Base-by-base conservation (phyloP, 345 rosid genomes). In the Pistacia integerrima region DNA sequence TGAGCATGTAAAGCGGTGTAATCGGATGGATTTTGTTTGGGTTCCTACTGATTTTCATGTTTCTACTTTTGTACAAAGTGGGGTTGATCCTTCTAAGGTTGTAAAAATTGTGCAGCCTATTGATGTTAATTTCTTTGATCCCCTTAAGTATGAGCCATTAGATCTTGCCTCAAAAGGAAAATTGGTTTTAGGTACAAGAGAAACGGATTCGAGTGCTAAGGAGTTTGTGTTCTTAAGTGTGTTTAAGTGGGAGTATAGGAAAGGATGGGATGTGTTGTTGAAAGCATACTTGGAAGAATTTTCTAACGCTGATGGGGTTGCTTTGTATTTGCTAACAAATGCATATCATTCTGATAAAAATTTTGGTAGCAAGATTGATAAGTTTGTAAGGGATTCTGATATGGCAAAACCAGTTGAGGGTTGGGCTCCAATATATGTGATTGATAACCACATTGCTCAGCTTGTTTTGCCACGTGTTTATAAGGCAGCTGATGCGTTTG, bases 241-340 rank as follows among this genome's bases (percentile, higher is more conserved):
- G 74, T 94, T 92, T 77, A 94, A 94, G 69, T 94, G 96, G 96
- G 96, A 92, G 82, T 83, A 83, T 70, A 85, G 98, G 79, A 92
- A 94, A 88, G 97, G 97, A 56, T 92, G 98, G 98, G 98, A 92
- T 81, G 88, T 85, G 54, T 80, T 94, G 85, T 83, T 94, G 80
- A 84, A 84, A 80, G 91, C 97, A 71, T 91, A 91, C 81, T 75
- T 91, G 68, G 80, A 76, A 56, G 97, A 94, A 74, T 94, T 94
- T 73, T 85, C 90, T 57, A 75, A 79, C 58, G 64, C 35, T 44
- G 92, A 92, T 77, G 83, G 74, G 17, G 92, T 90, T 59, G 82
- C 87, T 72, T 76, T 94, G 81, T 89, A 87, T 72, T 74, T 94
- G 80, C 75, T 94, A 72, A 94, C 97, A 33, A 94, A 91, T 69